Evolutionary conservation across 1,139 yeast species (phyloP).

Genomic region (Hanseniaspora sp.): DNA sequence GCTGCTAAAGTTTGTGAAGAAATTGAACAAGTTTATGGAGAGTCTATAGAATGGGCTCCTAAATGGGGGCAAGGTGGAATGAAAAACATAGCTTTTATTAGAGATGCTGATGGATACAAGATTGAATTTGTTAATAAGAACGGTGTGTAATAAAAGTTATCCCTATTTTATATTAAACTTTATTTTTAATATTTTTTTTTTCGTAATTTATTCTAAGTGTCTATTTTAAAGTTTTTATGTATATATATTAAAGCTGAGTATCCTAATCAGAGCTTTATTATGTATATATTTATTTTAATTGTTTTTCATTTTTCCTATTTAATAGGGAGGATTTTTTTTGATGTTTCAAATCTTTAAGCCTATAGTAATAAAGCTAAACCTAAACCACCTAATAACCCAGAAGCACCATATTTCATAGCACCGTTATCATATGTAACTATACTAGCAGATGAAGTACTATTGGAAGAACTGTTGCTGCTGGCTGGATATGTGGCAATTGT

Average conservation of each 20-base stretch:
- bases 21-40: constrained; percentile 39
- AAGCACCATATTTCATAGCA: constrained; percentile 2
- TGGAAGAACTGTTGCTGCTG: not conserved
- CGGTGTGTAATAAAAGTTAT: not conserved
- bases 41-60: constrained; percentile 39
- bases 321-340: no score
- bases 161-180: no score
- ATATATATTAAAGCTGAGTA: constrained; percentile 1
- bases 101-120: constrained; percentile 85
- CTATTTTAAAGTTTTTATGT: constrained; percentile 5
- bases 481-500: not conserved
- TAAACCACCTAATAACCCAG: constrained; percentile 10
- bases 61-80: constrained; percentile 52
- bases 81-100: constrained; percentile 54
- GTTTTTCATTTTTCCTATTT: not conserved
- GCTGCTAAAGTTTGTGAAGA: constrained; percentile 46
- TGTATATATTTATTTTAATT: not conserved
- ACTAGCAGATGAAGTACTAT: not conserved
- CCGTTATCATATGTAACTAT: constrained; percentile 1
- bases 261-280: not conserved
- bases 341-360: not conserved
- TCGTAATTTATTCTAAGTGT: constrained; percentile 9
- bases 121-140: constrained; percentile 47
- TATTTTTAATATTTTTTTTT: not conserved
- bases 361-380: constrained; percentile 8